Conservation (phyloP, 2,329 filamentous ascomycete species). For the Trichoderma guizhouense region DNA sequence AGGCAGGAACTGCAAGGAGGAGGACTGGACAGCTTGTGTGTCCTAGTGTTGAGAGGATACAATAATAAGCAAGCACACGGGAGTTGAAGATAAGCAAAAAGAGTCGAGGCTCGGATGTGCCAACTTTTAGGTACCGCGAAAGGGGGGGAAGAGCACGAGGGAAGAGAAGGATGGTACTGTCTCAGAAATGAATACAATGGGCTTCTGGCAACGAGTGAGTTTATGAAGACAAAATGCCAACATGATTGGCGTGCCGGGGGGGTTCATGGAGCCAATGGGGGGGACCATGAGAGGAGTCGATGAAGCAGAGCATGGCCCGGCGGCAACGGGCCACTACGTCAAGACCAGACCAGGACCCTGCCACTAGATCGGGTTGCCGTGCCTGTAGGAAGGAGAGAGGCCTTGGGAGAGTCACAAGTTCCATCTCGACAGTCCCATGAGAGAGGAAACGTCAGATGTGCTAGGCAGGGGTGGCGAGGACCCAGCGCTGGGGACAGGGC, state of each 20-base stretch:
- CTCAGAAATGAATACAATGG: slow-evolving; percentile 28
- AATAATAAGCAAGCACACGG: not conserved
- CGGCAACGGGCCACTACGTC: slow-evolving; percentile 32
- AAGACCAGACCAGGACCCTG: slow-evolving; percentile 26
- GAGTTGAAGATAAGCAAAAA: not conserved
- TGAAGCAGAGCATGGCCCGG: slow-evolving; percentile 33
- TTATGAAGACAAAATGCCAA: slow-evolving; percentile 27
- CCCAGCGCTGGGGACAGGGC: slow-evolving; percentile 27
- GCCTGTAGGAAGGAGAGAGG: slow-evolving; percentile 9
- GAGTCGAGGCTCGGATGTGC: not conserved
- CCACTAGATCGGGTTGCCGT: slow-evolving; percentile 20
- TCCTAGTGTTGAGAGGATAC: slow-evolving; percentile 5
- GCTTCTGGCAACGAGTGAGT: slow-evolving; percentile 27
- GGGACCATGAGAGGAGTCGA: slow-evolving; percentile 32
- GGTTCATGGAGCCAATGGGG: slow-evolving; percentile 32
- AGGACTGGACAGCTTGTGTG: not conserved
- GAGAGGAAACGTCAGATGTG: slow-evolving; percentile 30
- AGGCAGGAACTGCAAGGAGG: not conserved
- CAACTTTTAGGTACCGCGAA: not conserved
- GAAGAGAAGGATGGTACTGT: slow-evolving; percentile 24
- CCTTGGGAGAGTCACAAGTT: slow-evolving; percentile 15
- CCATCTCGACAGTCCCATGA: slow-evolving; percentile 17
- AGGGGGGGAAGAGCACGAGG: slow-evolving; percentile 7
- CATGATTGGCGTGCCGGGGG: slow-evolving; percentile 36
- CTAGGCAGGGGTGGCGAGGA: slow-evolving; percentile 21